phyloP scores from a whole-genome alignment of 208 protist species.

The Phytomonas sp. region DNA sequence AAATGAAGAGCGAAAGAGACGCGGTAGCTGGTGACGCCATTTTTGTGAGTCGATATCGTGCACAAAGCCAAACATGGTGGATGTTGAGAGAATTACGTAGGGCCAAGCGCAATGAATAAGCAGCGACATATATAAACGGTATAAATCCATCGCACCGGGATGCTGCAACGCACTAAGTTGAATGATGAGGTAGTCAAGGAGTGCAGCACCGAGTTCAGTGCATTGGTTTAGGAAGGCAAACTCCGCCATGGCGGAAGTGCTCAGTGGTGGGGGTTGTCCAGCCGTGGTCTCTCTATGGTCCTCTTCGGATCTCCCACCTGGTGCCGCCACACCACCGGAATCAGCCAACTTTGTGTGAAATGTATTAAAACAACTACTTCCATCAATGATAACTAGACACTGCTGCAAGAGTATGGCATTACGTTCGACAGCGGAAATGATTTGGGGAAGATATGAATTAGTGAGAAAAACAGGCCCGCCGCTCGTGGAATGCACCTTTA shows the following conservation, averaged over 20 bases:
- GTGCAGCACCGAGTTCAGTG: conserved; percentile 12
- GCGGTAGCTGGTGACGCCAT: conserved; percentile 62
- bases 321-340: background rate
- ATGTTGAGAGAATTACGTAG: conserved; percentile 64
- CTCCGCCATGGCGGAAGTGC: conserved; percentile 2
- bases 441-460: background rate
- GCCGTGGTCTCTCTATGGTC: background rate
- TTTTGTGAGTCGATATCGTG: conserved; percentile 38
- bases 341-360: background rate
- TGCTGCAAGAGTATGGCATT: conserved; percentile 27
- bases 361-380: conserved; percentile 25
- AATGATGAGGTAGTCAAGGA: conserved; percentile 69
- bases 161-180: conserved; percentile 57
- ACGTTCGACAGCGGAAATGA: conserved; percentile 21
- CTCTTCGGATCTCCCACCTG: background rate
- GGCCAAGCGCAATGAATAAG: conserved; percentile 70
- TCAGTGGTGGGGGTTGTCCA: background rate
- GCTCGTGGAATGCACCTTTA: background rate
- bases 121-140: conserved; percentile 68
- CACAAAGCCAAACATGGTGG: conserved; percentile 67
- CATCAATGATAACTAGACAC: conserved; percentile 19
- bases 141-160: conserved; percentile 57
- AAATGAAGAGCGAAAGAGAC: conserved; percentile 74
- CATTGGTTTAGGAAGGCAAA: background rate
- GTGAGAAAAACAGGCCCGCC: background rate